Evolutionary conservation across 805 yeast species (phyloP), one percentile per base, ranked within the genome.

Genomic region (Zygoascus flipseniorum): DNA sequence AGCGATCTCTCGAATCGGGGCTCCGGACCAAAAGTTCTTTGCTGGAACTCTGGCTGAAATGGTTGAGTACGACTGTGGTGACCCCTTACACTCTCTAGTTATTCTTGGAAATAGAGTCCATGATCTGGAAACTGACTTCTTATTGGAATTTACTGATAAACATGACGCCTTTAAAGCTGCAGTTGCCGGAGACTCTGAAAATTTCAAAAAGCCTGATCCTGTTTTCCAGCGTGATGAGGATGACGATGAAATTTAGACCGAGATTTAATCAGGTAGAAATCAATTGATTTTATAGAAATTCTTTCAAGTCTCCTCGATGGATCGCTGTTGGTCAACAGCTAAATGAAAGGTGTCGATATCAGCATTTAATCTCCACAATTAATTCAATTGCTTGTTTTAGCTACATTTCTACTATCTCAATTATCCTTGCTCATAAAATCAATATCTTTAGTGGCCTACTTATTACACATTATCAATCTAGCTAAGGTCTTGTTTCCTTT

Each of bases 101-200:
- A 83, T 92, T 72, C 75, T 92, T 52, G 99, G 99, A 23, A 95
- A 78, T 92, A 84, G 72, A 42, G 90, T 89, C 23, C 99, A 92
- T 65, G 98, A 92, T 57, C 77, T 92, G 55, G 99, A 92, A 68
- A 69, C 88, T 61, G 97, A 90, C 60, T 92, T 84, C 65, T 71
- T 93, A 66, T 72, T 83, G 56, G 90, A 82, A 62, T 92, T 81
- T 70, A 85, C 86, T 31, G 84, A 80, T 53, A 53, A 61, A 39
- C 70, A 72, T 57, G 80, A 72, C 8, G 71, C 70, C 8, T 81
- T 80, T 65, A 75, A 68, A 57, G 62, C 59, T 14, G 73, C 78
- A 20, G 79, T 82, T 39, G 69, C 67, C 57, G 67, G 60, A 31
- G 82, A 72, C 50, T 52, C 56, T 28, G 55, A 60, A 48, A 54